Evolutionary conservation across 305 asterid species (phyloP), one percentile per base, ranked within the genome.

Genomic region (Rubia balearica): DNA sequence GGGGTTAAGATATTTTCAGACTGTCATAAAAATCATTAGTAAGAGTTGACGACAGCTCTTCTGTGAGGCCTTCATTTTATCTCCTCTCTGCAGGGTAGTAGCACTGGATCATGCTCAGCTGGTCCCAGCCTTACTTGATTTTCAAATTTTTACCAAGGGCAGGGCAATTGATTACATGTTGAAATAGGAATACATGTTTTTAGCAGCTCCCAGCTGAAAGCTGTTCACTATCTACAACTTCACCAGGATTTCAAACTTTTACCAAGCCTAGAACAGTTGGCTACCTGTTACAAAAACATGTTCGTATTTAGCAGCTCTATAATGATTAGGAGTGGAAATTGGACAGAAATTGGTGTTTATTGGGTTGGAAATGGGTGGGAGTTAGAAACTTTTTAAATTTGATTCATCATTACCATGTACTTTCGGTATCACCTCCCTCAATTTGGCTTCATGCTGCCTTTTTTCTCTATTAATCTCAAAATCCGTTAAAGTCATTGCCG

Each of bases 71-170:
- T 62, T 62, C 46, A 62, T 62, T 14, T 33, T 30, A 36, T 62
- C 45, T 62, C 43, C 45, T 61, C 57, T 51, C 59, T 53, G 59
- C 59, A 53, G 59, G 59, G 59, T 53, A 17, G 24, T 53, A 53
- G 59, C 59, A 8, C 24, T 11, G 59, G 24, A 53, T 53, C 59
- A 53, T 53, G 59, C 59, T 17, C 59, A 53, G 24, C 59, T n/a
- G 22, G 59, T 53, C 59, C 10, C 59, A 53, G 59, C 59, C 24
- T 53, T 53, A 53, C 59, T 53, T 53, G 59, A 53, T 6, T 53
- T 53, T 53, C 59, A 17, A 53, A 5, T 6, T 53, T 53, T 53
- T 53, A 6, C 24, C 59, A 53, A 53, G 59, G 59, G 59, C 59
- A 53, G 22, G 59, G 59, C 24, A 53, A n/a, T 53, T 53, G 59